These are phyloP conservation scores for Trypanosoma grayi DNA, from an alignment of 208 protist genomes.

Conservation along the genomic window DNA sequence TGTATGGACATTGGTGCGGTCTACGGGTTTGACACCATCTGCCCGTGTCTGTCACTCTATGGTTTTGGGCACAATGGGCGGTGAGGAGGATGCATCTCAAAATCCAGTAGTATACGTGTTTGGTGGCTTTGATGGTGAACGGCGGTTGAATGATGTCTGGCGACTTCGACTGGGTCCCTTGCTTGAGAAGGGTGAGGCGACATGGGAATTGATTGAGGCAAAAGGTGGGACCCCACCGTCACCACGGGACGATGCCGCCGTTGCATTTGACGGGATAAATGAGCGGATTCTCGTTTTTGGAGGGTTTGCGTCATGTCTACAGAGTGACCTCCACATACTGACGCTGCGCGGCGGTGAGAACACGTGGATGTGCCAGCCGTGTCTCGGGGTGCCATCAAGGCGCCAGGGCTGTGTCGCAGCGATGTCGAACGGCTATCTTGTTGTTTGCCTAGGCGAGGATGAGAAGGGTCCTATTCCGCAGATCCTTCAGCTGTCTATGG, in stretches of 20 bases:
- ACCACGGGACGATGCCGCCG: slow-evolving; percentile 38
- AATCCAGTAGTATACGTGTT: slow-evolving; percentile 49
- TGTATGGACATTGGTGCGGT: slow-evolving; percentile 20
- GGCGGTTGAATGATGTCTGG: slow-evolving; percentile 59
- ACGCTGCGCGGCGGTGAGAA: slow-evolving; percentile 31
- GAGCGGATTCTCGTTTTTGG: slow-evolving; percentile 52
- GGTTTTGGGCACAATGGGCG: slow-evolving; percentile 16
- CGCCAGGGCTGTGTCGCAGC: slow-evolving; percentile 29
- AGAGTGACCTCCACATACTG: slow-evolving; percentile 37
- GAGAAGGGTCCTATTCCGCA: slow-evolving; percentile 28
- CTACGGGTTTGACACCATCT: slow-evolving; percentile 6
- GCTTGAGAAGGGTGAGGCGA: slow-evolving; percentile 26
- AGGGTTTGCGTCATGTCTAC: slow-evolving; percentile 22
- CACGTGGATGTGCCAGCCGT: slow-evolving; percentile 28
- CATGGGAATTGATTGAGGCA: slow-evolving; percentile 29
- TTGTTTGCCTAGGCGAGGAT: slow-evolving; percentile 37
- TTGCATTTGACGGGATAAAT: slow-evolving; percentile 34
- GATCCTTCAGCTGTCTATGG: slow-evolving; percentile 34
- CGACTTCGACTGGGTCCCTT: slow-evolving; percentile 30
- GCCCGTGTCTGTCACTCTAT: slow-evolving; percentile 25
- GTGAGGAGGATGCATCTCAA: slow-evolving; percentile 7
- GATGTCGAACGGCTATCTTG: slow-evolving; percentile 25
- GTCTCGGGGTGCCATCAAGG: slow-evolving; percentile 15
- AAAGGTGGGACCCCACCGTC: slow-evolving; percentile 23
- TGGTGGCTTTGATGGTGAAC: slow-evolving; percentile 51